Evolutionary conservation across 2,329 filamentous ascomycete species (phyloP).

Genomic region (Neopestalotiopsis clavispora): DNA sequence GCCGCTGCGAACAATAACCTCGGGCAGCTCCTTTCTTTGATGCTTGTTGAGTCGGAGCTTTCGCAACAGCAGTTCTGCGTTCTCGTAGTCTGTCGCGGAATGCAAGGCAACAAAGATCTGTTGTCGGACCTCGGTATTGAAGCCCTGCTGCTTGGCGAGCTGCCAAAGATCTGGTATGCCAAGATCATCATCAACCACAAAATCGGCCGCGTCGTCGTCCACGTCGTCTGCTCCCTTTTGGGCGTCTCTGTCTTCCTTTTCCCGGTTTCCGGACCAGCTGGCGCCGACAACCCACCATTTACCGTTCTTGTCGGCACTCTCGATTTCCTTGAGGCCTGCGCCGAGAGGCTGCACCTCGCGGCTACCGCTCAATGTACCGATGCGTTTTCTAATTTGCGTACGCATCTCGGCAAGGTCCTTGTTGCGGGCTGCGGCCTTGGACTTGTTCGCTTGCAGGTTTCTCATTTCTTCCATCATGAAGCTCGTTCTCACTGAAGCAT

Average conservation of each 20-base stretch:
- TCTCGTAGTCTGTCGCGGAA: slow-evolving; percentile 81
- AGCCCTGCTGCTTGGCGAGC: slow-evolving; percentile 80
- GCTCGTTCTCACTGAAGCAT: slow-evolving; percentile 84
- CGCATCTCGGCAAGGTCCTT: slow-evolving; percentile 81
- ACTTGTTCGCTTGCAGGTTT: slow-evolving; percentile 90
- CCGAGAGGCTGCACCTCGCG: slow-evolving; percentile 73
- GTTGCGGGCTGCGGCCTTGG: slow-evolving; percentile 75
- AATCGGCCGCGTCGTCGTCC: slow-evolving; percentile 41
- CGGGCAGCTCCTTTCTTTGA: slow-evolving; percentile 84
- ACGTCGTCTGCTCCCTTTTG: slow-evolving; percentile 24
- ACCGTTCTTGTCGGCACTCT: slow-evolving; percentile 81
- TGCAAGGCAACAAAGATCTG: slow-evolving; percentile 95
- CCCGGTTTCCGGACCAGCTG: slow-evolving; percentile 69
- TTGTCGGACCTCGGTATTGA: slow-evolving; percentile 84
- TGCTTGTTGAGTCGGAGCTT: slow-evolving; percentile 86
- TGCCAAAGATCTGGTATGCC: slow-evolving; percentile 71
- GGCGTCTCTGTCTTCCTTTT: slow-evolving; percentile 29
- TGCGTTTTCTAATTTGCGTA: slow-evolving; percentile 84
- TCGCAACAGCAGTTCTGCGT: slow-evolving; percentile 78
- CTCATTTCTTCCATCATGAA: slow-evolving; percentile 98
- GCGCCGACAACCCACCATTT: slow-evolving; percentile 99
- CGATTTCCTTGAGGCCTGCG: slow-evolving; percentile 81
- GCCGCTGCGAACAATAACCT: slow-evolving; percentile 85
- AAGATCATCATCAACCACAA: slow-evolving; percentile 45
- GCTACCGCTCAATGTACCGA: slow-evolving; percentile 74